Percentiles rank a stretch among this genome's conserved stretches.
Conservation (phyloP, 2,329 filamentous ascomycete species). For the Colletotrichum tropicale region DNA sequence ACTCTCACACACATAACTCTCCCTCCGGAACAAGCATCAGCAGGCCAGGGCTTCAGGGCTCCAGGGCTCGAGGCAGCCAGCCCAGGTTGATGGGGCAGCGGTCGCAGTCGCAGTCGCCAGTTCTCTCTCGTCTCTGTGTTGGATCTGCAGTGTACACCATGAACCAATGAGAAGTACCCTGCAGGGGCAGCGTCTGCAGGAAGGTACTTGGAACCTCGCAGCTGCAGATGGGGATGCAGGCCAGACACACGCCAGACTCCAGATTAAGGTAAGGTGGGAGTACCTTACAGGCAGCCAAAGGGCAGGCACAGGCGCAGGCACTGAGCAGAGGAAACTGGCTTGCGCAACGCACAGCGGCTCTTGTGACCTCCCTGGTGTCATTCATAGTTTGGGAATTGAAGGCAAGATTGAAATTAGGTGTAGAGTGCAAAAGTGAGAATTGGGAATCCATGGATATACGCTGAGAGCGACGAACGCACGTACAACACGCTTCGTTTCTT, state of each 20-base stretch:
- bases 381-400: neutral
- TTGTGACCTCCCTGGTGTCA: neutral
- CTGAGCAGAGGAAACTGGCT: neutral
- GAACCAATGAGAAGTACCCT: neutral
- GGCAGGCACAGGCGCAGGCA: neutral
- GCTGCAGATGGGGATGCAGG: neutral
- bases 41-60: neutral
- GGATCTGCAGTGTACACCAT: neutral
- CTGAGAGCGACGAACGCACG: neutral
- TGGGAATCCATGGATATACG: neutral
- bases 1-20: neutral
- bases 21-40: neutral
- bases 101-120: neutral
- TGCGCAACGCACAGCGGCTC: neutral
- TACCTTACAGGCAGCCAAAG: neutral
- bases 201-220: neutral
- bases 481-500: neutral
- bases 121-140: neutral
- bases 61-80: neutral
- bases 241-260: neutral
- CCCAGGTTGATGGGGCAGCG: conserved; percentile 16
- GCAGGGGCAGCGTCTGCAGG: neutral
- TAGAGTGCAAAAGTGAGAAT: neutral
- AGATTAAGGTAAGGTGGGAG: neutral
- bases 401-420: neutral